Conservation (phyloP, 2,329 filamentous ascomycete genomes). For the Talaromyces sp. region DNA sequence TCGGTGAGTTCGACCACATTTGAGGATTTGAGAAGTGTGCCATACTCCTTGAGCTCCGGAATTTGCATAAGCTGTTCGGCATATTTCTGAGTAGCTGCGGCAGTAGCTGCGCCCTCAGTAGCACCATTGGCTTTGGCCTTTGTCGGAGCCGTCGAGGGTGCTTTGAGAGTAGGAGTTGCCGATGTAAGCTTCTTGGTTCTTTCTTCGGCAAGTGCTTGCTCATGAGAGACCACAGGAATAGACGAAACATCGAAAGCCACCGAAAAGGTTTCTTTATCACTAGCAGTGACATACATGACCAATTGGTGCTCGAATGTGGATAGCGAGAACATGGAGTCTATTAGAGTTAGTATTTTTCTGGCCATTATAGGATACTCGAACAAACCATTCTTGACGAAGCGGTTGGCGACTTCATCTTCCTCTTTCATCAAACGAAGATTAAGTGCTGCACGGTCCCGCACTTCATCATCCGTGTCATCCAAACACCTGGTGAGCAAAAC, state of each 20-base stretch:
- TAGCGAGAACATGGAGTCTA: conserved; percentile 92
- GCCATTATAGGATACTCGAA: background rate
- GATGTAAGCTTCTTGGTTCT: conserved; percentile 95
- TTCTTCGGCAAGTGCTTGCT: conserved; percentile 94
- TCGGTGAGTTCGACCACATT: conserved; percentile 84
- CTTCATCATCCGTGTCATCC: conserved; percentile 96
- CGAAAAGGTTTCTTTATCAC: conserved; percentile 79
- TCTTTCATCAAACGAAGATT: conserved; percentile 90
- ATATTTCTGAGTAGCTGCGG: conserved; percentile 81
- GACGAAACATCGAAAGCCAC: conserved; percentile 84
- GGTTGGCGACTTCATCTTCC: conserved; percentile 77
- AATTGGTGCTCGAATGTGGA: conserved; percentile 95
- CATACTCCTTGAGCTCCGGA: conserved; percentile 86
- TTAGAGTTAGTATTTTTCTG: conserved; percentile 22
- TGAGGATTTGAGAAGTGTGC: conserved; percentile 87
- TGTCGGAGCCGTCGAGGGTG: conserved; percentile 72
- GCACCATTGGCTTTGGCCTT: conserved; percentile 66
- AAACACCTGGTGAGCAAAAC: conserved; percentile 90
- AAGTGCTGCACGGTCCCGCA: conserved; percentile 88
- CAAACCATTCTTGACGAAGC: conserved; percentile 89
- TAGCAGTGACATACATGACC: conserved; percentile 93
- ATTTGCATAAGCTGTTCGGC: conserved; percentile 81
- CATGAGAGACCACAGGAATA: conserved; percentile 88
- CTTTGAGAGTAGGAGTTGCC: conserved; percentile 88
- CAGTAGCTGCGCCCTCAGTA: conserved; percentile 70